phyloP scores from a whole-genome alignment of 441 rosid genomes.

The Eugenia klotzschiana region DNA sequence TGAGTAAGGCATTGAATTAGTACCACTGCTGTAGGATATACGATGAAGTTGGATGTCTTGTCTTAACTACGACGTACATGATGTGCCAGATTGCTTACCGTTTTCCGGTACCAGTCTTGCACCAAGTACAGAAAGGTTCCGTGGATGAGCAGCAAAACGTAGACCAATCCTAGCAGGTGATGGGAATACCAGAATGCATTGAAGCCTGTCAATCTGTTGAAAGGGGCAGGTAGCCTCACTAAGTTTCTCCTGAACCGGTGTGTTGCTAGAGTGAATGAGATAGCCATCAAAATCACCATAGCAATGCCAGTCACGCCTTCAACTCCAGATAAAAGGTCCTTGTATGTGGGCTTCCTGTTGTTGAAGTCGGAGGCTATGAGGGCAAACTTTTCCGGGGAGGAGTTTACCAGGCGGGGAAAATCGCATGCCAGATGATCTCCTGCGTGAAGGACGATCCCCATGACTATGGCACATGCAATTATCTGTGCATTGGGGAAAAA shows the following conservation, averaged over 20 bases:
- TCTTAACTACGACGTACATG: not conserved
- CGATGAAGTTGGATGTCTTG: not conserved
- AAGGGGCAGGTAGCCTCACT: slow-evolving; percentile 62
- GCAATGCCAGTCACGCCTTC: slow-evolving; percentile 70
- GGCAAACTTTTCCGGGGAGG: slow-evolving; percentile 48
- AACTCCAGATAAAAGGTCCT: slow-evolving; percentile 41
- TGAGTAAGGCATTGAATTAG: not conserved
- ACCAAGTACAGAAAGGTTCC: slow-evolving; percentile 62
- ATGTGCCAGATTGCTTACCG: slow-evolving; percentile 33
- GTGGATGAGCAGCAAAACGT: slow-evolving; percentile 62
- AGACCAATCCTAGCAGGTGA: slow-evolving; percentile 69
- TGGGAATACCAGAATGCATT: slow-evolving; percentile 98
- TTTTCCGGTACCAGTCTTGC: slow-evolving; percentile 55
- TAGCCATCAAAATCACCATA: slow-evolving; percentile 55
- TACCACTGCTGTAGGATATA: not conserved
- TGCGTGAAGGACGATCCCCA: slow-evolving; percentile 62
- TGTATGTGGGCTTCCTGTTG: slow-evolving; percentile 45
- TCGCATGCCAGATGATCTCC: slow-evolving; percentile 75
- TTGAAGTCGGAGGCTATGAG: slow-evolving; percentile 42
- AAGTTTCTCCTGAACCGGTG: slow-evolving; percentile 46
- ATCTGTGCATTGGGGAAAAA: slow-evolving; percentile 25
- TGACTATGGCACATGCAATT: slow-evolving; percentile 57
- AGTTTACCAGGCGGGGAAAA: slow-evolving; percentile 50
- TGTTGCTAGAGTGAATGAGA: slow-evolving; percentile 66
- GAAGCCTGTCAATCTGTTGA: slow-evolving; percentile 75